Evolutionary conservation across 495 filamentous ascomycete genomes (phyloP), one percentile per base, ranked within the genome.

Genomic region (Aspergillus biplanus): DNA sequence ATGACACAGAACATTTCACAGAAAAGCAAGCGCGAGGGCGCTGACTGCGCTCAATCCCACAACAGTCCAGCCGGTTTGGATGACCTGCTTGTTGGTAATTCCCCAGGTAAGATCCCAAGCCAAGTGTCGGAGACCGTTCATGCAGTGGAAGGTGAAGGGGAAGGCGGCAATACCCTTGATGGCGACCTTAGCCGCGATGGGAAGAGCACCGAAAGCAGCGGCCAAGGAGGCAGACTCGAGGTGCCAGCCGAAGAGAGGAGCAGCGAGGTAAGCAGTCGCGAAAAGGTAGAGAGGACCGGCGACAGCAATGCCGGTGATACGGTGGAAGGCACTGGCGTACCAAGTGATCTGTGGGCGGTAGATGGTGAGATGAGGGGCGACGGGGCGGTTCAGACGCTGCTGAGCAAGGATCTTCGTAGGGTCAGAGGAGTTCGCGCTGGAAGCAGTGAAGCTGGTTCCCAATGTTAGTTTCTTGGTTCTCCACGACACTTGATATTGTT

Each of bases 51-150:
- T 91, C 64, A 87, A 71, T 9, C 86, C 92, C 67, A 96, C 82
- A 27, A 93, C 85, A 37, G 82, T 75, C 85, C 89, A 95, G 59
- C 93, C 94, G 4, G 84, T 87, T 77, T 83, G 82, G 65, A 90
- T 84, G 62, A 98, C 91, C 65, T 81, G 77, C 69, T 83, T 79
- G 74, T 93, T 91, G 67, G 74, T 81, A 60, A 96, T 86, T 46
- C 84, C 83, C 57, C 78, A 74, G 42, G 89, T 90, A 55, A 87
- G 74, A 83, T 99, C 95, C 90, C 91, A 97, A 34, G 83, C 65
- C 78, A 99, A 82, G 83, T 98, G 95, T 70, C 92, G 86, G n/a
- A 96, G 59, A 31, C 96, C 95, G 79, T 96, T 97, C 67, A 93
- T 73, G 63, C 75, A 75, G 78, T 99, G 96, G 80, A 87, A 98